Evolutionary conservation across 2,329 filamentous ascomycete genomes (phyloP), one percentile per base, ranked within the genome.

Genomic region (Ramularia collo-cygni): DNA sequence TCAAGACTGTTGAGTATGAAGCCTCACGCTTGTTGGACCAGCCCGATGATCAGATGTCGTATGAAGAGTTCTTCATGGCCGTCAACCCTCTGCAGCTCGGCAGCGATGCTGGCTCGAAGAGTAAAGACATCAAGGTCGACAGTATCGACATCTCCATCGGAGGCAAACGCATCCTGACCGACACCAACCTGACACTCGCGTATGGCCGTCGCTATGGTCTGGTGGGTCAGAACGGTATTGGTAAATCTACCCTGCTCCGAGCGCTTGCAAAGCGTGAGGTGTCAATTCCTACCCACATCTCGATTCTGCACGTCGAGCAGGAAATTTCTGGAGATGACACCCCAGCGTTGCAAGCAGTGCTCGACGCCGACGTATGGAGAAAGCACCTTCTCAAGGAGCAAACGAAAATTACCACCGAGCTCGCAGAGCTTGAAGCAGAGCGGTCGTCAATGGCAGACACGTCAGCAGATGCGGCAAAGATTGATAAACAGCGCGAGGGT

Each of bases 1-100:
- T 92, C 81, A 96, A 96, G 75, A 95, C 83, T 40, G 92, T 98
- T 54, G 86, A 95, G 66, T 98, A 98, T 64, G 92, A 98, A 68
- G 85, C 92, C 0, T 96, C 92, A 9, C 81, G 81, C 52, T 72
- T 98, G 52, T 79, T 98, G 51, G 83, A 93, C 60, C 78, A 86
- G 64, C 75, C 86, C 3, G 83, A 90, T 56, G 77, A 82, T 56
- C 72, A 89, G 9, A 83, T 95, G 72, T 93, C 87, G 28, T 98
- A 98, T 63, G 92, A 98, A 67, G 92, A 98, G 63, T 96, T 98
- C 69, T 98, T 94, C 76, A 96, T 98, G 92, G 83, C 87, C 38
- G 92, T 98, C 71, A 98, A 98, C 65, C 92, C 92, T 46, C 76
- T 98, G 48, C 90, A 96, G 62, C 59, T 96, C 45, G 90, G 88